Conservation (phyloP, 805 yeast genomes). For the Pichia manshurica region DNA sequence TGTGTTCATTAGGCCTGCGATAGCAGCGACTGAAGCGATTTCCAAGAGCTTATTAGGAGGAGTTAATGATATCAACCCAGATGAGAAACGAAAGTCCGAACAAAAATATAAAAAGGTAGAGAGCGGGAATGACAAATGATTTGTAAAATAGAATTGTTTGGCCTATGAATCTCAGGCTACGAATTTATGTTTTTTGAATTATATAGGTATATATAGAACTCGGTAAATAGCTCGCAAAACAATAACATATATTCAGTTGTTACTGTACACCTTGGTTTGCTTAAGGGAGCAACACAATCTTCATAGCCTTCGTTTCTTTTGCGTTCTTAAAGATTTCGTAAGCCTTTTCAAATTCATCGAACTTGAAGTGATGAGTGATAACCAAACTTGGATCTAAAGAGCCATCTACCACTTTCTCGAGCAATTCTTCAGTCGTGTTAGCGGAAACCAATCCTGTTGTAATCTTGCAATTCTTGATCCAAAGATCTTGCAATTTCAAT, state of each 20-base stretch:
- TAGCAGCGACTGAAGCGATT: conserved; percentile 89
- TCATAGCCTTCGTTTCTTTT: conserved; percentile 51
- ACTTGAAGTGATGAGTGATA: conserved; percentile 54
- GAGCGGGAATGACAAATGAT: background rate
- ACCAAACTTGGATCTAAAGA: conserved; percentile 45
- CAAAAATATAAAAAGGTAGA: conserved; percentile 53
- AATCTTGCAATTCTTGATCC: conserved; percentile 41
- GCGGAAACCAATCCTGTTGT: conserved; percentile 48
- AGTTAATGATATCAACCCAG: conserved; percentile 72
- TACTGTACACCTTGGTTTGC: background rate
- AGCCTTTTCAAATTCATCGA: conserved; percentile 51
- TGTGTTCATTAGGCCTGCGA: conserved; percentile 73
- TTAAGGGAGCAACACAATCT: conserved; percentile 30
- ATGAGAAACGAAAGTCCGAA: conserved; percentile 47
- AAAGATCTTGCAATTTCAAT: conserved; percentile 37
- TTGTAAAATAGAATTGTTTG: no score
- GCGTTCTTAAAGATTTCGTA: conserved; percentile 54
- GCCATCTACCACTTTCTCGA: conserved; percentile 31
- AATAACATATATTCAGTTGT: no score
- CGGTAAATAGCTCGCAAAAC: no score
- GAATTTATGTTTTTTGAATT: no score
- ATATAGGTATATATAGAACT: background rate
- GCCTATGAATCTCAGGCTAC: no score
- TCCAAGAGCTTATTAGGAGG: conserved; percentile 79
- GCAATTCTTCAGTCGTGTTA: conserved; percentile 35